These are phyloP conservation scores for Stagonosporopsis vannaccii DNA, from an alignment of 2,329 filamentous ascomycete genomes.

Conservation along the genomic window DNA sequence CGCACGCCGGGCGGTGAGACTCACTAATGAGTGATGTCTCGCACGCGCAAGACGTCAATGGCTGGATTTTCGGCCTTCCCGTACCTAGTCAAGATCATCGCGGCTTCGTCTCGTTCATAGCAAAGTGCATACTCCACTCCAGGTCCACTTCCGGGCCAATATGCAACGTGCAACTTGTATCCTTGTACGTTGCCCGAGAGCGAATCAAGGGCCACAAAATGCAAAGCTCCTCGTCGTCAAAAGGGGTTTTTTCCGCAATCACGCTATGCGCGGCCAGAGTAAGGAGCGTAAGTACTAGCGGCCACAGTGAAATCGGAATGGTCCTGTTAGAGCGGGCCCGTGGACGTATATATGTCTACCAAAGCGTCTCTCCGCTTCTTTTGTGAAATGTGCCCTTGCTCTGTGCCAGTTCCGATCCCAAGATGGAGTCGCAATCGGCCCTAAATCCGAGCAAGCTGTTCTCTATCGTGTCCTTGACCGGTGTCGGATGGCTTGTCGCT, in stretches of 20 bases:
- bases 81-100: conserved; percentile 3
- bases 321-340: background rate
- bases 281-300: conserved; percentile 6
- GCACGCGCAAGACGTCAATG: background rate
- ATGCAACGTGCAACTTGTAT: conserved; percentile 3
- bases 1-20: background rate
- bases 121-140: background rate
- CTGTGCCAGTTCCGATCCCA: conserved; percentile 2
- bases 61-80: background rate
- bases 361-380: conserved; percentile 11
- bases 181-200: background rate
- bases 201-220: conserved; percentile 10
- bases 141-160: conserved; percentile 12
- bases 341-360: conserved; percentile 25
- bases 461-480: conserved; percentile 23
- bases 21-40: background rate
- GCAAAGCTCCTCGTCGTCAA: conserved; percentile 5
- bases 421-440: conserved; percentile 28
- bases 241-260: conserved; percentile 10
- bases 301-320: conserved; percentile 12
- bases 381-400: conserved; percentile 12
- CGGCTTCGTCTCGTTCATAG: background rate
- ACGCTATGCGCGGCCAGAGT: conserved; percentile 6
- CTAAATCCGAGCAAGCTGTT: conserved; percentile 15
- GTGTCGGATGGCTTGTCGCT: conserved; percentile 21